Conservation (phyloP, 2,329 filamentous ascomycete genomes). For the Alternaria infectoria region DNA sequence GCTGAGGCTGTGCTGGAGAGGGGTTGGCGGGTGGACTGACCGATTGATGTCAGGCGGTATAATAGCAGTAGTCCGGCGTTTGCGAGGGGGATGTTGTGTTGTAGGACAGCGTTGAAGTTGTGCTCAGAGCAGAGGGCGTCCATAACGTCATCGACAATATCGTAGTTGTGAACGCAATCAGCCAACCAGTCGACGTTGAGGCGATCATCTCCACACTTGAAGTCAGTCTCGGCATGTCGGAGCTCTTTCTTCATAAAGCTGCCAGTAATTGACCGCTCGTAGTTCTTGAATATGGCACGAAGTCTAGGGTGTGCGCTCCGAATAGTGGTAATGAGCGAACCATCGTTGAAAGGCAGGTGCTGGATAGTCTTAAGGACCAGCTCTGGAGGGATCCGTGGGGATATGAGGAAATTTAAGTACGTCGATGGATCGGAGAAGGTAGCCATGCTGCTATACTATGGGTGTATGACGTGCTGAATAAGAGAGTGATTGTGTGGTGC, state of each 20-base stretch:
- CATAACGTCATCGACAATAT: constrained; percentile 42
- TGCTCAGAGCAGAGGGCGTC: constrained; percentile 29
- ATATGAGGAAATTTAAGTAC: constrained; percentile 15
- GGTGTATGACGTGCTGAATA: neutral
- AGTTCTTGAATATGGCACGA: constrained; percentile 23
- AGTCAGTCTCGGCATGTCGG: constrained; percentile 36
- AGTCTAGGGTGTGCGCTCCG: constrained; percentile 26
- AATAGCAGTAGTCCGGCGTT: constrained; percentile 38
- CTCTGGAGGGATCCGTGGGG: constrained; percentile 32
- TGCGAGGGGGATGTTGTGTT: constrained; percentile 33
- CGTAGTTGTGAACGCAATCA: constrained; percentile 36
- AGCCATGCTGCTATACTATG: constrained; percentile 15
- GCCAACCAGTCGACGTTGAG: constrained; percentile 33
- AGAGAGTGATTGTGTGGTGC: neutral
- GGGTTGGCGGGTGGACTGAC: constrained; percentile 16
- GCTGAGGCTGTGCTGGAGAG: neutral
- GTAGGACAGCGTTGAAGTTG: constrained; percentile 34
- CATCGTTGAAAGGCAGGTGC: constrained; percentile 32
- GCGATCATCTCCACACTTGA: constrained; percentile 18
- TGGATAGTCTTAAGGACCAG: constrained; percentile 36
- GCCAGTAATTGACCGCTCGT: constrained; percentile 35
- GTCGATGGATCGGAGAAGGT: neutral
- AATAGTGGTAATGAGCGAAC: constrained; percentile 25
- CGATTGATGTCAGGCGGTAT: constrained; percentile 25
- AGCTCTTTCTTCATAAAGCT: constrained; percentile 33